Percentiles rank a stretch among this genome's conserved stretches.
Conservation (phyloP, 2,329 filamentous ascomycete genomes). For the Aciculosporium take region DNA sequence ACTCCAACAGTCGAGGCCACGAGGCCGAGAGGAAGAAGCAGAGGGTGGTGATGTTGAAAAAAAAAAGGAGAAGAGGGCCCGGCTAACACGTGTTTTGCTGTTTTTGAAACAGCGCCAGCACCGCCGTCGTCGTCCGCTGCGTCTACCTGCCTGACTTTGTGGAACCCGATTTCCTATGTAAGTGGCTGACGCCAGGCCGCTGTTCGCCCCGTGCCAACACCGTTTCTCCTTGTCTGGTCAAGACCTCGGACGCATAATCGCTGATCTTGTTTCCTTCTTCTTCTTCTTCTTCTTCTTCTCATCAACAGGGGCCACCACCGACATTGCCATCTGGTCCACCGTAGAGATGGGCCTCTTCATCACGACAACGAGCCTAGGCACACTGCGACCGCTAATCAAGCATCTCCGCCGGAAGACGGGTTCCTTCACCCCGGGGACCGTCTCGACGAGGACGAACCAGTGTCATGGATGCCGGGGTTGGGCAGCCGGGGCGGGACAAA, state of each 20-base stretch:
- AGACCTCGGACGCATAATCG: too few relatives aligned
- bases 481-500: background rate
- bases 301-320: conserved; percentile 20
- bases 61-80: background rate
- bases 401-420: conserved; percentile 17
- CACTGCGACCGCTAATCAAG: conserved; percentile 29
- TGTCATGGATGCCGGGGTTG: background rate
- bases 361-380: conserved; percentile 32
- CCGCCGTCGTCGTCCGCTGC: conserved; percentile 28
- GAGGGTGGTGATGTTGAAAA: too few relatives aligned
- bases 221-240: too few relatives aligned
- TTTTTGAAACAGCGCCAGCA: conserved; percentile 22
- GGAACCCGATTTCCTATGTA: conserved; percentile 30
- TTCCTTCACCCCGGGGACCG: conserved; percentile 9
- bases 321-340: conserved; percentile 35
- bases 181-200: too few relatives aligned
- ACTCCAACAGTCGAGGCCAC: background rate
- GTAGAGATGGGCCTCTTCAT: conserved; percentile 33
- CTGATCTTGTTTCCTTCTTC: background rate
- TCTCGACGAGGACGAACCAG: background rate
- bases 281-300: background rate
- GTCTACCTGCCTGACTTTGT: conserved; percentile 23
- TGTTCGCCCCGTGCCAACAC: too few relatives aligned
- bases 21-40: background rate
- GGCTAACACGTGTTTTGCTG: background rate